phyloP scores from a whole-genome alignment of 169 alveolate species.

The Fabrea salina region DNA sequence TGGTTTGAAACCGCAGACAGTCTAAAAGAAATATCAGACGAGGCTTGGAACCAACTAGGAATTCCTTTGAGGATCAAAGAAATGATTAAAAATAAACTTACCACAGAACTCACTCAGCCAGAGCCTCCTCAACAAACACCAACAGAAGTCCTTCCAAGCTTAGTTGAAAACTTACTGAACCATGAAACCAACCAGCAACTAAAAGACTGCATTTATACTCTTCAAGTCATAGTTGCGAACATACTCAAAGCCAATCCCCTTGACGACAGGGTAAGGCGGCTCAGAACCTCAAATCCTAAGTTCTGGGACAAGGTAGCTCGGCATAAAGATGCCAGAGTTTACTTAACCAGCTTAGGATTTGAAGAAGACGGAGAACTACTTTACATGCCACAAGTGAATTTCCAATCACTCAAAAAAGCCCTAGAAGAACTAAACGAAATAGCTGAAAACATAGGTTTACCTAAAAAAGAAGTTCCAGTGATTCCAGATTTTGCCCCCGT shows the following conservation, averaged over 20 bases:
- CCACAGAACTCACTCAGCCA: neutral
- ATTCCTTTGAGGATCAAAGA: conserved; percentile 7
- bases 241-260: neutral
- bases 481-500: neutral
- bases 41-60: neutral
- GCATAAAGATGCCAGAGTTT: neutral
- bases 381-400: neutral
- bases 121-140: neutral
- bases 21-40: conserved; percentile 14
- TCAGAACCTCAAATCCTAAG: neutral
- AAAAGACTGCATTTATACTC: neutral
- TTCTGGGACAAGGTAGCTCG: neutral
- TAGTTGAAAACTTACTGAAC: neutral
- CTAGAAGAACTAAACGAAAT: neutral
- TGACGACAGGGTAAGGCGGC: neutral
- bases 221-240: neutral
- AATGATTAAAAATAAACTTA: conserved; percentile 13
- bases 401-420: neutral
- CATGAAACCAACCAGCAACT: neutral
- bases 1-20: conserved; percentile 18
- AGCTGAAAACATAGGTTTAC: neutral
- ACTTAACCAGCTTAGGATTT: conserved; percentile 11
- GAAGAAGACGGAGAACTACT: neutral
- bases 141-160: neutral
- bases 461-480: neutral